Base-by-base conservation (phyloP, 371 early-diverging fungal genomes). In the Mortierella sp. region DNA sequence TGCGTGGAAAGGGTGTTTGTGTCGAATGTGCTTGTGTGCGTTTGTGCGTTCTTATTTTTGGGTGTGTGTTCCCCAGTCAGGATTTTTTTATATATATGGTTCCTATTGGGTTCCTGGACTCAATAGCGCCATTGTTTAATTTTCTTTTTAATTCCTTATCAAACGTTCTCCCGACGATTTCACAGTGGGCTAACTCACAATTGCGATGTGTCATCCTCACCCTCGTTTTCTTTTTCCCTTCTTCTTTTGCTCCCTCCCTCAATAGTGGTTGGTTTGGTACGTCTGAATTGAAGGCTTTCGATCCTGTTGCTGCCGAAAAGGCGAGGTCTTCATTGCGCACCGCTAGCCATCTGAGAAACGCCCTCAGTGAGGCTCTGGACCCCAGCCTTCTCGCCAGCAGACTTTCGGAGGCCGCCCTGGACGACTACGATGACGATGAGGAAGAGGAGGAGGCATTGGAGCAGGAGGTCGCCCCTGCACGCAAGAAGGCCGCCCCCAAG, bases 241-340 rank as follows among this genome's bases (percentile, higher is more conserved):
- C 54, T 34, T 10, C 8, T 26, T 21, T 31, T 26, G 28, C 55
- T 54, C 57, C 19, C 53, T 57, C n/a, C 73, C 53, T 44, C 43
- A 9, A 51, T 85, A 85, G 86, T 73, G 86, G 86, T 54, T 85
- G 86, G 86, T 85, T 85, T 67, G 86, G 86, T 0, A 53, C 81
- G 11, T 74, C 86, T 5, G 86, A 85, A 51, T 72, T 85, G 34
- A 85, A 85, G 59, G 69, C 81, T 5, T 85, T 85, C 44, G 86
- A 85, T 28, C 79, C 81, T 11, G 74, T 55, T 26, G 75, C 81
- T 10, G 86, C 86, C n/a, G 86, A 85, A 28, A 85, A 79, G 50
- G 75, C 86, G 69, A 85, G 74, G 69, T 72, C 73, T 26, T 54
- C 79, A 28, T 64, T 78, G 40, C 71, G 73, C 43, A 81, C 79